Evolutionary conservation across 768 basidiomycete species (phyloP).

Genomic region (Boletus reticulatus): DNA sequence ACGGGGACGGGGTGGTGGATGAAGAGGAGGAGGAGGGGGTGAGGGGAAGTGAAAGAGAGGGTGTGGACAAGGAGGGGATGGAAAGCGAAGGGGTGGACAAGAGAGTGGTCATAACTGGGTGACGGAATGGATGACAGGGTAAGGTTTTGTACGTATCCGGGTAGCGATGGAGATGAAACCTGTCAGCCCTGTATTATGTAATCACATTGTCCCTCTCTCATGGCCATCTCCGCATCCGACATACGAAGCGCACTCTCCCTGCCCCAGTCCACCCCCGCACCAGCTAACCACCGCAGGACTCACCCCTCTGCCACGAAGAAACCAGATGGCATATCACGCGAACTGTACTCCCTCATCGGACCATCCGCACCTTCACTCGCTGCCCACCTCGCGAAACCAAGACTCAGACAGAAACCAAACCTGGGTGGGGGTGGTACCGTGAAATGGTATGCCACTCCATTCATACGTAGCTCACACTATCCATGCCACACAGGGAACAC

Average conservation of each 20-base stretch:
- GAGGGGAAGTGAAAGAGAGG: neutral
- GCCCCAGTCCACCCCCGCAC: slow-evolving; percentile 34
- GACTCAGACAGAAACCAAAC: slow-evolving; percentile 84
- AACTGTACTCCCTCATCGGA: slow-evolving; percentile 94
- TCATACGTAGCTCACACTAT: neutral
- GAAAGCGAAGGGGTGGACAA: neutral
- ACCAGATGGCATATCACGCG: slow-evolving; percentile 89
- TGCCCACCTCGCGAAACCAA: slow-evolving; percentile 74
- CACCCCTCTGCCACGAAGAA: slow-evolving; percentile 46
- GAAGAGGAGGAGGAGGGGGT: no score
- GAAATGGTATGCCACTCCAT: slow-evolving; percentile 58
- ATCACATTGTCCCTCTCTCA: slow-evolving; percentile 23
- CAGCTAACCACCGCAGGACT: slow-evolving; percentile 37
- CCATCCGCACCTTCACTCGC: slow-evolving; percentile 85
- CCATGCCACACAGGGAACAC: slow-evolving; percentile 59
- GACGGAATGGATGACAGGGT: no score
- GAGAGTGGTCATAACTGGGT: no score
- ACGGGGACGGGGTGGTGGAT: no score
- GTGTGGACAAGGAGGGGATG: neutral
- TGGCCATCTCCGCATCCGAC: slow-evolving; percentile 76
- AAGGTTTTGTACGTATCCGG: no score
- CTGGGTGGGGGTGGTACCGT: slow-evolving; percentile 58
- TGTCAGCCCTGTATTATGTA: neutral
- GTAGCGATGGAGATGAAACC: neutral
- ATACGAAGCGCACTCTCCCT: slow-evolving; percentile 82